Conservation (phyloP, 208 protist genomes). For the Entamoeba invadens region DNA sequence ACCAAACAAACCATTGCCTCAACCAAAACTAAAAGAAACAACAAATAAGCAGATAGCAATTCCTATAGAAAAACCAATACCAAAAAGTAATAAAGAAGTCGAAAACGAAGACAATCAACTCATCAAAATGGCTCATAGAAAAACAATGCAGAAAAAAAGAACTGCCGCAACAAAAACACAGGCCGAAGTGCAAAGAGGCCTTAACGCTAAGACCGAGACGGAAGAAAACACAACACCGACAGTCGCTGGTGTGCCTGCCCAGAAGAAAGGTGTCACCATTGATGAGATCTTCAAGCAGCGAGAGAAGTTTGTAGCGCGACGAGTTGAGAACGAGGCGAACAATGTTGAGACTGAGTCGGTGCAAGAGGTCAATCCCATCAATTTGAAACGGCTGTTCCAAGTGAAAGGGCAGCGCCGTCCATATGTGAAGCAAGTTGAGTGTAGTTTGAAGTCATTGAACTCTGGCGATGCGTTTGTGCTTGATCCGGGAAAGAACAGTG, state of each 20-base stretch:
- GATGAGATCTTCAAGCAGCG: neutral
- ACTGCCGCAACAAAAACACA: neutral
- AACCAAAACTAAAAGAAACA: neutral
- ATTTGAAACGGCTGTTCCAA: neutral
- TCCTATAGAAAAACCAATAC: neutral
- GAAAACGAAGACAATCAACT: neutral
- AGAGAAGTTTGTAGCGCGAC: neutral
- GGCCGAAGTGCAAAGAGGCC: neutral
- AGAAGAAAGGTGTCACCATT: neutral
- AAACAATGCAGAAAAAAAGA: neutral
- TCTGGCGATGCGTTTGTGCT: neutral
- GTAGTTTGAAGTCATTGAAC: neutral
- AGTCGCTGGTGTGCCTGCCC: too few species aligned
- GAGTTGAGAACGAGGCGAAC: neutral
- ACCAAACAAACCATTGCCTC: neutral
- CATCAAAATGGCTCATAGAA: neutral
- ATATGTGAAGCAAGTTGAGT: neutral
- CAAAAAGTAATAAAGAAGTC: neutral
- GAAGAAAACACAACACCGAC: neutral
- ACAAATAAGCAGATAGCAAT: neutral
- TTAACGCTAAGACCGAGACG: neutral
- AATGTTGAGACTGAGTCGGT: neutral
- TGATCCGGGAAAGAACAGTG: neutral
- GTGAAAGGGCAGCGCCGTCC: neutral
- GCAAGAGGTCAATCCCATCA: neutral